A percentile compares a stretch with the other conserved stretches of the same genome.
phyloP scores from a whole-genome alignment of 148 eudicot genomes.

The Heliamphora exappendiculata region DNA sequence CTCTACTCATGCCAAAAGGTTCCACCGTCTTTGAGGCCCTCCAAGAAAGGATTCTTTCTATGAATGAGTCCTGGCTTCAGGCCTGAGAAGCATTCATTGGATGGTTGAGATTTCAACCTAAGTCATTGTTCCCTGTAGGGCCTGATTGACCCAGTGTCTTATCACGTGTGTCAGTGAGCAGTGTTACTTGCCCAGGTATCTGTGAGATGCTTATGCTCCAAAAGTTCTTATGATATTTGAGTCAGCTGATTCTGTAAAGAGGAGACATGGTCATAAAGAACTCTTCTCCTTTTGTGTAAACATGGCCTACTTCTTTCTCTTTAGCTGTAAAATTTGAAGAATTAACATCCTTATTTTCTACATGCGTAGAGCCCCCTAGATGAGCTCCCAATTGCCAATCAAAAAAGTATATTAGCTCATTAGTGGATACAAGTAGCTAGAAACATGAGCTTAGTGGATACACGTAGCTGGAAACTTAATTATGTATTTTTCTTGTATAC shows the following conservation, averaged over 20 bases:
- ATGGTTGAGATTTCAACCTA: neutral
- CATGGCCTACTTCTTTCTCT: neutral
- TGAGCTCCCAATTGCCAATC: neutral
- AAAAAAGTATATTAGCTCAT: neutral
- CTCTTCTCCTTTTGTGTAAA: neutral
- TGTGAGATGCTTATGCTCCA: neutral
- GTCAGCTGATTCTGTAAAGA: neutral
- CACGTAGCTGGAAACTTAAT: neutral
- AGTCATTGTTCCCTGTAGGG: neutral
- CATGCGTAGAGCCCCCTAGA: no score
- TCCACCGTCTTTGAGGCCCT: neutral
- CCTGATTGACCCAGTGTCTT: neutral
- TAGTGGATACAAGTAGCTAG: no score
- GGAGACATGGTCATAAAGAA: neutral
- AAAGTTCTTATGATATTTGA: neutral
- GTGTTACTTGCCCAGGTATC: neutral
- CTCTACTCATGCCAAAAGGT: neutral
- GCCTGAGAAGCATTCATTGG: neutral
- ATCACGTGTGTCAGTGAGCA: neutral
- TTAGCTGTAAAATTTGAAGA: neutral
- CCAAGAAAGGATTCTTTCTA: neutral
- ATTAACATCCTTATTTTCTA: no score
- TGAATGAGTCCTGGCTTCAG: neutral
- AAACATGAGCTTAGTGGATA: no score
- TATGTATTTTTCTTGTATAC: neutral